A percentile compares a stretch with the other conserved stretches of the same genome.
Evolutionary conservation across 352 stramenopile species (phyloP).

Genomic region (Pythium plurisporium): DNA sequence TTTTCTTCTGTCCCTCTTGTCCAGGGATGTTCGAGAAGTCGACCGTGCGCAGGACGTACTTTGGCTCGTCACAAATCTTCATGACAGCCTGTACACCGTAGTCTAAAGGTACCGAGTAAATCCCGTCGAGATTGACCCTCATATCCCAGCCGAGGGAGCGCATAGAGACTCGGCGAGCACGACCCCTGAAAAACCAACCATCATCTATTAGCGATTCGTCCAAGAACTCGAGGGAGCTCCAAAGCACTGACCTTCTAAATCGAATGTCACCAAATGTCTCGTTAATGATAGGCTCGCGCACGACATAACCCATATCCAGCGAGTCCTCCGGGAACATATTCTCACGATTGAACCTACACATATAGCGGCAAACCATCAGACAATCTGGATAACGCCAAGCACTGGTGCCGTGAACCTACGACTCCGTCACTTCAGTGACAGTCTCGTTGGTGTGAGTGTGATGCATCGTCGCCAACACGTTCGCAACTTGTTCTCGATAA

Average conservation of each 20-base stretch:
- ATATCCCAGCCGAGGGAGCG: constrained; percentile 87
- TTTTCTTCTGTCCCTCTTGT: constrained; percentile 10
- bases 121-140: constrained; percentile 84
- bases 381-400: too few relatives aligned
- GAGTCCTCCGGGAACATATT: constrained; percentile 83
- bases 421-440: constrained; percentile 82
- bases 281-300: constrained; percentile 88
- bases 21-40: constrained; percentile 43
- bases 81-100: constrained; percentile 88
- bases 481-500: constrained; percentile 82
- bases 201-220: neutral
- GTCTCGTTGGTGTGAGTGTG: constrained; percentile 87
- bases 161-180: constrained; percentile 82
- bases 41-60: constrained; percentile 83
- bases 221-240: too few relatives aligned
- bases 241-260: constrained; percentile 66
- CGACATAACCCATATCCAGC: constrained; percentile 83
- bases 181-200: constrained; percentile 53
- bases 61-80: constrained; percentile 84
- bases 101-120: constrained; percentile 84
- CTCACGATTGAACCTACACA: constrained; percentile 75
- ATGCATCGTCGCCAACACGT: constrained; percentile 76
- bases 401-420: too few relatives aligned
- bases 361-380: too few relatives aligned
- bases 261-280: constrained; percentile 87